phyloP scores from a whole-genome alignment of 2,329 filamentous ascomycete genomes.

The Cordyceps pruinosa region DNA sequence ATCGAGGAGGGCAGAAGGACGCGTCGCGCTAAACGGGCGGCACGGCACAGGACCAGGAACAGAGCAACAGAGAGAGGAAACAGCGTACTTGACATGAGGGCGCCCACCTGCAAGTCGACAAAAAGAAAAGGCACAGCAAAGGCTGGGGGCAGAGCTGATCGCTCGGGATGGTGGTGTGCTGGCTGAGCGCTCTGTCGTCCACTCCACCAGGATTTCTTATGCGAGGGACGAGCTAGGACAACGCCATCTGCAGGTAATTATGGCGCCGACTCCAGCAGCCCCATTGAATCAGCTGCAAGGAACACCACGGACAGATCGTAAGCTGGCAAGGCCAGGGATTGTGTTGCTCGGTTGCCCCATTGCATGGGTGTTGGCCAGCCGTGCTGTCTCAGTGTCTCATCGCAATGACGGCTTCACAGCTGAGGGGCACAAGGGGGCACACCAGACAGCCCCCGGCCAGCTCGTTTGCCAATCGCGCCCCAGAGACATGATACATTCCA shows the following conservation, averaged over 20 bases:
- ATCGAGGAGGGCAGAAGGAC: neutral
- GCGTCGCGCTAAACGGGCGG: neutral
- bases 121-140: neutral
- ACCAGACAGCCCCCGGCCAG: neutral
- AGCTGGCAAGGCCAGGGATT: neutral
- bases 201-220: neutral
- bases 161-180: neutral
- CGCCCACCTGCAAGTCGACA: neutral
- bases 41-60: neutral
- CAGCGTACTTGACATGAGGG: neutral
- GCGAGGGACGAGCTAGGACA: neutral
- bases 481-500: conserved; percentile 7
- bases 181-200: neutral
- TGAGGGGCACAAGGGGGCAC: neutral
- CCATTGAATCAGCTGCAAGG: conserved; percentile 9
- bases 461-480: neutral
- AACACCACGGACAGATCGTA: neutral
- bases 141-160: neutral
- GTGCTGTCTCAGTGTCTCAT: conserved; percentile 7
- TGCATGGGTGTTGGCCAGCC: neutral
- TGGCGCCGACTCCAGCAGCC: neutral
- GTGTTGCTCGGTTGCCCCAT: neutral
- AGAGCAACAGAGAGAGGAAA: neutral
- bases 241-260: conserved; percentile 11
- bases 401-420: neutral